These are phyloP conservation scores for Lanmaoa pseudosensibilis DNA, from an alignment of 768 basidiomycete species.

Conservation along the genomic window DNA sequence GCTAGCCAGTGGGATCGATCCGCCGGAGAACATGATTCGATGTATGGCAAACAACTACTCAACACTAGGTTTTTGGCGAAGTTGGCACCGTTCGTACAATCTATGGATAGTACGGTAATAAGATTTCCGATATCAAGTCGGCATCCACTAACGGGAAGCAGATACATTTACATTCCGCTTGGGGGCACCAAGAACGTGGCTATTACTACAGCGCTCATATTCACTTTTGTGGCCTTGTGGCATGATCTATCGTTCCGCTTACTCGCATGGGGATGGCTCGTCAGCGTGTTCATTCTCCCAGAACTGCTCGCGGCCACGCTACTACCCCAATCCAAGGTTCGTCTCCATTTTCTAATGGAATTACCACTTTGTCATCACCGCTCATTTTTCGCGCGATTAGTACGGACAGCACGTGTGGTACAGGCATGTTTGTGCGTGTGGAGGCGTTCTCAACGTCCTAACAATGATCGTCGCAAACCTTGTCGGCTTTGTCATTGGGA, in stretches of 20 bases:
- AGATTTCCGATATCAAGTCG: slow-evolving; percentile 5
- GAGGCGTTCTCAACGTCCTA: slow-evolving; percentile 80
- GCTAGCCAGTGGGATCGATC: slow-evolving; percentile 81
- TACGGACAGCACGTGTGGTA: slow-evolving; percentile 75
- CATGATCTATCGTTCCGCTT: slow-evolving; percentile 89
- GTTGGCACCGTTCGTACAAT: slow-evolving; percentile 97
- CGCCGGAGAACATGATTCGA: slow-evolving; percentile 98
- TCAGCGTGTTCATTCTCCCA: slow-evolving; percentile 86
- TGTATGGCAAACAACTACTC: slow-evolving; percentile 99
- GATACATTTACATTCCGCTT: slow-evolving; percentile 93
- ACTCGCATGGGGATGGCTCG: slow-evolving; percentile 95
- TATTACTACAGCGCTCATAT: slow-evolving; percentile 73
- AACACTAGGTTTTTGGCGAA: slow-evolving; percentile 88
- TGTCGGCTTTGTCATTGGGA: slow-evolving; percentile 90
- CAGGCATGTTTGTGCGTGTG: slow-evolving; percentile 78
- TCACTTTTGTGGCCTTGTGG: slow-evolving; percentile 97
- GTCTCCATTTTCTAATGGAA: slow-evolving; percentile 1
- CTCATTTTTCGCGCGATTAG: slow-evolving; percentile 40
- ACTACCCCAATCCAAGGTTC: slow-evolving; percentile 65
- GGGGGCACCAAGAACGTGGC: slow-evolving; percentile 65
- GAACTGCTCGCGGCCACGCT: slow-evolving; percentile 66
- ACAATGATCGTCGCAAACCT: slow-evolving; percentile 93
- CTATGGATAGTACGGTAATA: slow-evolving; percentile 85
- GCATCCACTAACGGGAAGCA: slow-evolving; percentile 30
- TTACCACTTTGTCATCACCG: neutral